Conservation (phyloP, 176 grass and related monocot species). For the Zea luxurians region DNA sequence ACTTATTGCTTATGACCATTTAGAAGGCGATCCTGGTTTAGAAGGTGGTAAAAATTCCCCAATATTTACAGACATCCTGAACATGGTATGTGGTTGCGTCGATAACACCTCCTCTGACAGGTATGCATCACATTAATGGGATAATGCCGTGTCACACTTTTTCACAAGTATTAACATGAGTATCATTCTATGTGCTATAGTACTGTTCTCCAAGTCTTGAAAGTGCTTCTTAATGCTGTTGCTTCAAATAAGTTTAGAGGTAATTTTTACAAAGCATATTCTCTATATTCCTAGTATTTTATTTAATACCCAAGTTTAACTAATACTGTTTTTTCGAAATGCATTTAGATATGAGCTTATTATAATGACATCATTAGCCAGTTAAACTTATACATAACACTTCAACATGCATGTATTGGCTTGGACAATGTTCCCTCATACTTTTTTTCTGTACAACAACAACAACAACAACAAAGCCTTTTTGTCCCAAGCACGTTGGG, state of each 20-base stretch:
- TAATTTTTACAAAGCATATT: constrained; percentile 37
- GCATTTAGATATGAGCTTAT: constrained; percentile 3
- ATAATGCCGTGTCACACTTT: constrained; percentile 26
- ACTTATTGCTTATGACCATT: constrained; percentile 99
- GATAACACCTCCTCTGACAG: constrained; percentile 96
- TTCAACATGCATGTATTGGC: constrained; percentile 2
- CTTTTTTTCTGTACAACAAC: constrained; percentile 23
- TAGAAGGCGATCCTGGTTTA: constrained; percentile 97
- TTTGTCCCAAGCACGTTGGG: too few species aligned
- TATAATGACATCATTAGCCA: not conserved
- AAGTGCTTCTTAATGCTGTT: constrained; percentile 98
- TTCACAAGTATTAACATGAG: constrained; percentile 38
- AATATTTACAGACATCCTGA: constrained; percentile 87
- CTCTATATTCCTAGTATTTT: not conserved
- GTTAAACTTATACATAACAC: constrained; percentile 4
- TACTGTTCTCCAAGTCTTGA: constrained; percentile 95
- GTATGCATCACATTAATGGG: constrained; percentile 47
- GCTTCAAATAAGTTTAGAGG: constrained; percentile 99
- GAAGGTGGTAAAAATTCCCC: constrained; percentile 90
- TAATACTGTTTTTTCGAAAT: not conserved
- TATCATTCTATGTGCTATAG: constrained; percentile 48
- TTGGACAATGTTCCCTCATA: constrained; percentile 9
- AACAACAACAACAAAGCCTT: too few species aligned
- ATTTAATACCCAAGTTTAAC: constrained; percentile 23
- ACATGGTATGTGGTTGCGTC: constrained; percentile 83